A percentile compares a stretch with the other conserved stretches of the same genome.
Conservation (phyloP, 768 basidiomycete species). For the Fomitopsis pulvina region DNA sequence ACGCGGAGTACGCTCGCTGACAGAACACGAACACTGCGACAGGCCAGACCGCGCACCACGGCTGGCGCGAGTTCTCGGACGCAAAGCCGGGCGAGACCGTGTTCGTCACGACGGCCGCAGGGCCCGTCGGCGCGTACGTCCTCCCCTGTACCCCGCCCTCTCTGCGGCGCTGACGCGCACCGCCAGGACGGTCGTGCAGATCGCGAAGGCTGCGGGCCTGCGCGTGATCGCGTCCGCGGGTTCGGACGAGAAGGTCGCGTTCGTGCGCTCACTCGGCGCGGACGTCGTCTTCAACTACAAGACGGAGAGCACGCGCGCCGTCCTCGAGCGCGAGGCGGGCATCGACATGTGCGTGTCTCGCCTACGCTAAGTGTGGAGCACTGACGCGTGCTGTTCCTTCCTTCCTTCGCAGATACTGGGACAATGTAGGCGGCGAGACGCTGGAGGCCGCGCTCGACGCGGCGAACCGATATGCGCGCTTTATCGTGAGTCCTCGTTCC, state of each 20-base stretch:
- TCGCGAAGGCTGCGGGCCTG: constrained; percentile 36
- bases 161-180: background rate
- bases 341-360: constrained; percentile 38
- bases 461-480: constrained; percentile 10
- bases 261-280: constrained; percentile 51
- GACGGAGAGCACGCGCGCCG: constrained; percentile 42
- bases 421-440: constrained; percentile 26
- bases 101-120: constrained; percentile 42
- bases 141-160: background rate
- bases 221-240: constrained; percentile 72
- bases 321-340: constrained; percentile 50
- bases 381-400: background rate
- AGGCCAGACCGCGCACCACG: constrained; percentile 29
- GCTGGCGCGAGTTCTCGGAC: constrained; percentile 35
- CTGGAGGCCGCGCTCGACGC: constrained; percentile 23
- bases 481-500: constrained; percentile 16
- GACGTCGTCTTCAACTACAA: constrained; percentile 76
- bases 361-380: background rate
- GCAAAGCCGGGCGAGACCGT: constrained; percentile 44
- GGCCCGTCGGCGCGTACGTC: constrained; percentile 55
- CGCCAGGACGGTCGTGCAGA: constrained; percentile 28
- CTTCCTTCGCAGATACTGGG: constrained; percentile 23
- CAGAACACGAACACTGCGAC: too few relatives aligned
- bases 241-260: constrained; percentile 66
- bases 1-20: background rate